Evolutionary conservation across 1,139 yeast species (phyloP).

Genomic region (Kodamaea sp.): DNA sequence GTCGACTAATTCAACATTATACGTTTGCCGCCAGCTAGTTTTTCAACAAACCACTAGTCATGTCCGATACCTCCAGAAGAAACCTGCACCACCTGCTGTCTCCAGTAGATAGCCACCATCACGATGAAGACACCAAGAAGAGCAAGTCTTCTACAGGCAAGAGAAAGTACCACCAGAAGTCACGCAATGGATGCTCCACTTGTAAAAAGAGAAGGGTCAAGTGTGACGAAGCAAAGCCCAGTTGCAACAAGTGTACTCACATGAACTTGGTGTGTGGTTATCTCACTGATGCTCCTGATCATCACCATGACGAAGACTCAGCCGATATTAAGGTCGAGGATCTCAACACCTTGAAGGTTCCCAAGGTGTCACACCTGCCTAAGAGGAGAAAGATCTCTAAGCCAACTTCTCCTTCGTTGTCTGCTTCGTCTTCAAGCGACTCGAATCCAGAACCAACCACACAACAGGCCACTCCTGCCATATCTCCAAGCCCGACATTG

Average conservation of each 20-base stretch:
- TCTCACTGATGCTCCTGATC: conserved; percentile 21
- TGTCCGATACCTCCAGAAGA: conserved; percentile 5
- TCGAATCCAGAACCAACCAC: conserved; percentile 7
- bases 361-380: no score
- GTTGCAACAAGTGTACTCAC: conserved; percentile 74
- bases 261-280: conserved; percentile 78
- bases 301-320: conserved; percentile 6
- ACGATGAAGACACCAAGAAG: conserved; percentile 5
- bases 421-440: conserved; percentile 7
- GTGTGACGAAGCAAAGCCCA: conserved; percentile 86
- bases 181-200: conserved; percentile 84
- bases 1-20: conserved; percentile 11
- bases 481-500: conserved; percentile 15
- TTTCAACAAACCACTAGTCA: conserved; percentile 9
- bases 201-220: conserved; percentile 88
- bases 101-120: not conserved
- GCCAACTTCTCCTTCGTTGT: conserved; percentile 4
- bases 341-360: conserved; percentile 2
- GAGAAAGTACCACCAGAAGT: conserved; percentile 81
- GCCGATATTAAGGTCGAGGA: not conserved
- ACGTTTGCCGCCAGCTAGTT: conserved; percentile 2
- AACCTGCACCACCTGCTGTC: not conserved
- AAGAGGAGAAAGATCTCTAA: conserved; percentile 10
- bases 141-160: conserved; percentile 39
- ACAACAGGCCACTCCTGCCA: conserved; percentile 16